Evolutionary conservation across 768 basidiomycete genomes (phyloP).

Genomic region (Boletales sp.): DNA sequence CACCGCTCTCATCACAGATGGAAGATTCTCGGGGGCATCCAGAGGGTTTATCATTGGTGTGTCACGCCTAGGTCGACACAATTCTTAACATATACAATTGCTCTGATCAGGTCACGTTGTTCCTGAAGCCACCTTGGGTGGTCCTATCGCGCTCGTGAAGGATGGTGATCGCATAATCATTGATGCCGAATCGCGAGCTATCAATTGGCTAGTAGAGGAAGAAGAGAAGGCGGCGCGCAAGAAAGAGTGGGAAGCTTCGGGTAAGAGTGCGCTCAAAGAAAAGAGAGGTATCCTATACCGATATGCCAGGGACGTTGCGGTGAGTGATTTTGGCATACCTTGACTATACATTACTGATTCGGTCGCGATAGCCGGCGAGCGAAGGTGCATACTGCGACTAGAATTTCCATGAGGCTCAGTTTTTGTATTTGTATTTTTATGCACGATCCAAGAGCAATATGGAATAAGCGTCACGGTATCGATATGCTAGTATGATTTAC

Average conservation of each 20-base stretch:
- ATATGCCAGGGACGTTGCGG: constrained; percentile 84
- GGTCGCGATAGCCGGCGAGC: constrained; percentile 61
- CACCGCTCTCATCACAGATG: constrained; percentile 84
- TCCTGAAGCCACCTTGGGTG: constrained; percentile 71
- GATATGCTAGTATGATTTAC: no score
- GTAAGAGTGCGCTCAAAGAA: constrained; percentile 60
- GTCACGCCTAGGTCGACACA: background rate
- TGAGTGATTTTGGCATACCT: constrained; percentile 40
- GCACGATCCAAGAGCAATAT: no score
- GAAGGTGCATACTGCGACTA: constrained; percentile 81
- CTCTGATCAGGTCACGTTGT: constrained; percentile 50
- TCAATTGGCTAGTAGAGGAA: constrained; percentile 72
- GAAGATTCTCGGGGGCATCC: constrained; percentile 84
- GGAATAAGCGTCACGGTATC: no score
- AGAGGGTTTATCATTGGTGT: constrained; percentile 59
- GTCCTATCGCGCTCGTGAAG: constrained; percentile 82
- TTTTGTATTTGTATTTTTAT: constrained; percentile 5
- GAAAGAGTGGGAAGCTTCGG: constrained; percentile 67
- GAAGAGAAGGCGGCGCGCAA: constrained; percentile 58
- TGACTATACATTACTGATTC: constrained; percentile 3
- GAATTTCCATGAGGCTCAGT: constrained; percentile 10
- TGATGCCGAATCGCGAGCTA: constrained; percentile 59
- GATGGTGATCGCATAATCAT: constrained; percentile 81
- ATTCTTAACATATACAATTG: constrained; percentile 28
- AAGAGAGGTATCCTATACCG: constrained; percentile 72